Evolutionary conservation across 2,329 filamentous ascomycete species (phyloP), one percentile per base, ranked within the genome.

Genomic region (Pseudogymnoascus sp.): DNA sequence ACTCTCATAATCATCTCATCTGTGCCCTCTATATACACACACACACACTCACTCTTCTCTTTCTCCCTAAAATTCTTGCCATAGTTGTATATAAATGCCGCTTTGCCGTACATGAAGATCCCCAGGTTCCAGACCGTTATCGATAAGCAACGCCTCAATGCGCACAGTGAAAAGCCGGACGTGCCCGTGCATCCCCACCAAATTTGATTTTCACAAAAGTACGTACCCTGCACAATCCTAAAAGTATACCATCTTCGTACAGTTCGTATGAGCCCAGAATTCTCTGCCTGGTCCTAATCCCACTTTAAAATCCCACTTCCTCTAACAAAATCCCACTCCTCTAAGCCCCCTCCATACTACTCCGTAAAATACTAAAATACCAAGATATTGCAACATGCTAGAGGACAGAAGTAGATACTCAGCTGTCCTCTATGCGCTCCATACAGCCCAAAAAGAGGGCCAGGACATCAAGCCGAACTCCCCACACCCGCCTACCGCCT

Each of bases 61-160:
- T 3, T n/a, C 17, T 9, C n/a, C 5, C 2, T 12, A 42, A 12
- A 2, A 38, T 17, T 2, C n/a, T 39, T 41, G n/a, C n/a, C 3
- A 21, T 21, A 21, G 21, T 21, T 21, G 21, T 21, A 21, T 21
- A 21, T 21, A 21, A 21, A 21, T 21, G 21, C 21, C 21, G 12
- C 35, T 38, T 38, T 38, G 9, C 15, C 17, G 13, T 21, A 27
- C 21, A 27, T 48, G 21, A n/a, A 71, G 77, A 59, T 25, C n/a
- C 58, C 25, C 59, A 21, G 62, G 38, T 48, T 64, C 35, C 35
- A 63, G 59, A 39, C 65, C 5, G 58, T 60, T 10, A 63, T 64
- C 17, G 61, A 66, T 61, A 55, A 61, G 61, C 27, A 44, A 44
- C 17, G 3, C 21, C 21, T 21, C 21, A 21, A 21, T 21, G 21